Base-by-base conservation (phyloP, 768 basidiomycete species). In the Tylopilus subfusipes region DNA sequence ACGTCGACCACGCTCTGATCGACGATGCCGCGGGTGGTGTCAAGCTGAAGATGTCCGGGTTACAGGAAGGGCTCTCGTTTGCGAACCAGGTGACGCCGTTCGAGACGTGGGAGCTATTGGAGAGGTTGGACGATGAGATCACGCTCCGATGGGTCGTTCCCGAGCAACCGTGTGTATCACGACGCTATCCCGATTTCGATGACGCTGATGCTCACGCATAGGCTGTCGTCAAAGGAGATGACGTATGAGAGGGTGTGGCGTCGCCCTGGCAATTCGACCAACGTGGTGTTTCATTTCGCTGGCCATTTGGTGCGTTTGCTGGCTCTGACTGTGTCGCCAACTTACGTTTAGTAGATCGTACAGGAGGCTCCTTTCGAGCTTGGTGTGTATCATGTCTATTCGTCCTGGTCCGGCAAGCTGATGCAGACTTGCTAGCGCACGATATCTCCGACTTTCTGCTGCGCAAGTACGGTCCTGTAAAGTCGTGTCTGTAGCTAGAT, bases 31-130 rank as follows among this genome's bases (percentile, higher is more conserved):
- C 63, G 16, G 76, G 78, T 0, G 70, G 74, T 1, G 76, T 83
- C 11, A 75, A 66, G 40, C 79, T 93, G 38, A 91, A 90, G 68
- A 89, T 80, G 78, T 71, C 82, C 2, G 76, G 77, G 2, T 57
- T 87, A 6, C 84, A 83, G 60, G 90, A 92, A 69, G 85, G 81
- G 2, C 65, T 80, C 4, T 73, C 79, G 18, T 89, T 88, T 66
- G 69, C 75, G 0, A 85, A 86, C 49, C 64, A 61, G 8, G n/a
- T 52, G 21, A 21, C 59, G 4, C 2, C 61, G 7, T 39, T 42
- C 16, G 70, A 73, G 51, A 56, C 53, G 9, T 73, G 70, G 72
- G 64, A 55, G 44, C 18, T 68, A 12, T 38, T 70, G 43, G 63
- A 61, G 13, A 51, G 24, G 30, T n/a, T 73, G 38, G 68, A 72